Evolutionary conservation across 2,329 filamentous ascomycete species (phyloP).

Genomic region (Pestalotiopsis sp.): DNA sequence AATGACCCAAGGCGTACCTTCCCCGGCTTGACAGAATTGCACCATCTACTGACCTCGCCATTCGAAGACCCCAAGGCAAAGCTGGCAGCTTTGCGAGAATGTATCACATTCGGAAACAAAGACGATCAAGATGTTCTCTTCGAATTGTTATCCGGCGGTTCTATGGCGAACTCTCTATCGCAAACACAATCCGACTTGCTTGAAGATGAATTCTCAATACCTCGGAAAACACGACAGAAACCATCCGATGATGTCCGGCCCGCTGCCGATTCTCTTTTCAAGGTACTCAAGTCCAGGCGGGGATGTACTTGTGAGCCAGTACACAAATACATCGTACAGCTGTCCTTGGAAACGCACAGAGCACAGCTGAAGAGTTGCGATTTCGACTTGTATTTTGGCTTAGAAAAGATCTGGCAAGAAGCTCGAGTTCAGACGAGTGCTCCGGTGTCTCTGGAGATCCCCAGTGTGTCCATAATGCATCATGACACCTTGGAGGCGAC

Average conservation of each 20-base stretch:
- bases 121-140: not conserved
- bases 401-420: not conserved
- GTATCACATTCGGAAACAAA: not conserved
- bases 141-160: not conserved
- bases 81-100: not conserved
- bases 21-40: not conserved
- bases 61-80: not conserved
- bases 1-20: not conserved
- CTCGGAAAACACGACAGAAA: not conserved
- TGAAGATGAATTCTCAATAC: not conserved
- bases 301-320: not conserved
- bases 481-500: not conserved
- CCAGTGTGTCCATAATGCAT: not conserved
- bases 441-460: fast-evolving
- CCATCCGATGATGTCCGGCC: not conserved
- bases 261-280: not conserved
- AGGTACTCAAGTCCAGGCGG: not conserved
- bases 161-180: not conserved
- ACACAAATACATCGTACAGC: not conserved
- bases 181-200: not conserved
- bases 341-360: not conserved
- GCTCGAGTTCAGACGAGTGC: not conserved
- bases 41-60: not conserved
- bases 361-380: not conserved
- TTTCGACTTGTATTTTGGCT: not conserved